Evolutionary conservation across 441 rosid genomes (phyloP).

Genomic region (Gossypium trilobum): DNA sequence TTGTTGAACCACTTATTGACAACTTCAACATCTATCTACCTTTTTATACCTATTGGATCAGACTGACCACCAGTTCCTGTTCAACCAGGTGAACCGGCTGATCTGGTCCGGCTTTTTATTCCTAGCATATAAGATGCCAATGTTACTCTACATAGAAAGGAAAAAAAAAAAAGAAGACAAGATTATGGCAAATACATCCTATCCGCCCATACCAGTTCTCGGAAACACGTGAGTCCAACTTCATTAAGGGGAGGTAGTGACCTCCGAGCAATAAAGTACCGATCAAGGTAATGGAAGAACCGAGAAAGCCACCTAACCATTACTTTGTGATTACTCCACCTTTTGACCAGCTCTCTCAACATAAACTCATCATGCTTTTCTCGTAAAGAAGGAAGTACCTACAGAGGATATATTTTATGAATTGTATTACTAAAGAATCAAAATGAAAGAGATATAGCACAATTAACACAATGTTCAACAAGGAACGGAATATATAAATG

Average conservation of each 20-base stretch:
- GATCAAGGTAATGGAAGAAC: conserved; percentile 40
- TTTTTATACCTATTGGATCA: background rate
- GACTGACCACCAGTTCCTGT: background rate
- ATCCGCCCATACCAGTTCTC: conserved; percentile 8
- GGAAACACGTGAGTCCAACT: conserved; percentile 37
- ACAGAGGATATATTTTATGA: background rate
- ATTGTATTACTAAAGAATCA: background rate
- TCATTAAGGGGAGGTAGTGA: conserved; percentile 36
- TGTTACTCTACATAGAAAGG: too few relatives aligned
- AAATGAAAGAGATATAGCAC: conserved; percentile 2
- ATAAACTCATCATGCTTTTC: conserved; percentile 41
- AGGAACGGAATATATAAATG: background rate
- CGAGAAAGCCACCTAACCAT: conserved; percentile 48
- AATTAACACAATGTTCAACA: background rate
- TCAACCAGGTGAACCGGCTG: background rate
- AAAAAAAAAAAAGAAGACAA: too few relatives aligned
- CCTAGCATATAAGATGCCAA: too few relatives aligned
- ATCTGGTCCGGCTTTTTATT: background rate
- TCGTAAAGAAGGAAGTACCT: conserved; percentile 39
- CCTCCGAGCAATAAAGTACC: conserved; percentile 36
- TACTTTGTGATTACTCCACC: conserved; percentile 43
- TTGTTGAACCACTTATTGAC: background rate
- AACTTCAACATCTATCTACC: background rate
- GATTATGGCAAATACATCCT: background rate
- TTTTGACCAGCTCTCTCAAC: conserved; percentile 42